phyloP scores from a whole-genome alignment of 202 grass and related monocot genomes.

The Miscanthus sacchariflorus region DNA sequence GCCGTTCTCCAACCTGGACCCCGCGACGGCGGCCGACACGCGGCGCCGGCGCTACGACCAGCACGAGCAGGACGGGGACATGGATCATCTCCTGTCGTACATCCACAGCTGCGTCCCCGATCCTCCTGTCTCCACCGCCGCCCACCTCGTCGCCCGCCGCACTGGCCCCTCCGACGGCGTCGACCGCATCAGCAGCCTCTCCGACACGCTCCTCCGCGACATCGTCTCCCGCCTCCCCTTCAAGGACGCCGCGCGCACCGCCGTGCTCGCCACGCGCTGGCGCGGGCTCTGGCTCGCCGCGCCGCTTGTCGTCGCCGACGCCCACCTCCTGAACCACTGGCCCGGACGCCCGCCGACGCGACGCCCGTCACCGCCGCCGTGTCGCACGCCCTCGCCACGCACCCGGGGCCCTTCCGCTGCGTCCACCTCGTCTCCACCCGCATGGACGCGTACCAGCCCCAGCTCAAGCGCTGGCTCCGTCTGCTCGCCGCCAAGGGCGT shows the following conservation, averaged over 20 bases:
- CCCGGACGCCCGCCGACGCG: neutral
- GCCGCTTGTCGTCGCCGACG: neutral
- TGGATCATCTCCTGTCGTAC: no score
- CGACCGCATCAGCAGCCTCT: no score
- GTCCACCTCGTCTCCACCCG: conserved; percentile 32
- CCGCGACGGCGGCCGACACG: neutral
- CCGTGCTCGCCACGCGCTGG: conserved; percentile 7
- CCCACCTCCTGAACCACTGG: neutral
- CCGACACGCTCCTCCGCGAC: no score
- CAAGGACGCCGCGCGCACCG: no score
- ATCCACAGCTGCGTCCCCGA: neutral
- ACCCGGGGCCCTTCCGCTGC: conserved; percentile 55
- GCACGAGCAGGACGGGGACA: neutral
- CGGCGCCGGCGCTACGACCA: neutral
- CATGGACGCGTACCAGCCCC: neutral
- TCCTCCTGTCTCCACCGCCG: neutral
- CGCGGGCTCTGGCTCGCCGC: conserved; percentile 7
- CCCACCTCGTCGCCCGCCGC: conserved; percentile 9
- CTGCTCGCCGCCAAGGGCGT: conserved; percentile 52
- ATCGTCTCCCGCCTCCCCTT: no score
- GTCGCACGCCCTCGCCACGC: conserved; percentile 24
- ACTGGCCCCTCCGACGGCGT: neutral
- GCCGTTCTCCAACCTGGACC: neutral
- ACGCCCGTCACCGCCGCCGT: neutral
- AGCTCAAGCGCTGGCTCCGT: conserved; percentile 34